These are phyloP conservation scores for Russula emetica DNA, from an alignment of 768 basidiomycete species.

Conservation along the genomic window DNA sequence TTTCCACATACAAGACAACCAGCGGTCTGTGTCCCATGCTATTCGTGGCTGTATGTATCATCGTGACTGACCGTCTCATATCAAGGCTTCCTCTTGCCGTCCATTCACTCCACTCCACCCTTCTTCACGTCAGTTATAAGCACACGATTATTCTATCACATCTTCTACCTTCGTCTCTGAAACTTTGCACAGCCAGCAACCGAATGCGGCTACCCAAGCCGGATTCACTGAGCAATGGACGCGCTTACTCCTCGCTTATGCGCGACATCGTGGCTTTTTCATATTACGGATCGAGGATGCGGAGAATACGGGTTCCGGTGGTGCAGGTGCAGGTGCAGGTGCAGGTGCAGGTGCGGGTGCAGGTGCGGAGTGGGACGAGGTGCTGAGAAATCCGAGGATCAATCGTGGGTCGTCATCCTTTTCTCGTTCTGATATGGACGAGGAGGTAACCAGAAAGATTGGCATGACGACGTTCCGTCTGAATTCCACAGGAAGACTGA, in stretches of 20 bases:
- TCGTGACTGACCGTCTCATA: background rate
- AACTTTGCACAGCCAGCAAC: conserved; percentile 59
- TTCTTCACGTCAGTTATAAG: conserved; percentile 72
- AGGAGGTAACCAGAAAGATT: background rate
- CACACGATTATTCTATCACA: background rate
- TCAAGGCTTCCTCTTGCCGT: conserved; percentile 71
- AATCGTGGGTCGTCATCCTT: conserved; percentile 50
- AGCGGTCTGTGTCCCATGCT: conserved; percentile 8
- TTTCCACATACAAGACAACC: conserved; percentile 15
- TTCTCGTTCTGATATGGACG: background rate
- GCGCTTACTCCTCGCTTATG: conserved; percentile 71
- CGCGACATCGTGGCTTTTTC: conserved; percentile 64
- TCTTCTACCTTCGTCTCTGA: conserved; percentile 11
- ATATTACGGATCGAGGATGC: conserved; percentile 67
- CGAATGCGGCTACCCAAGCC: conserved; percentile 60
- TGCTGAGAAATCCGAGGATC: conserved; percentile 71
- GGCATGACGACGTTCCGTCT: background rate
- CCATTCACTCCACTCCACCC: conserved; percentile 76
- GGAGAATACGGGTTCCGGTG: conserved; percentile 50
- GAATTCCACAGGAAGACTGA: conserved; percentile 48
- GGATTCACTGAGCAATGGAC: conserved; percentile 68
- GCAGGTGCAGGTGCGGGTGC: too few species aligned
- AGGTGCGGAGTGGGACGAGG: conserved; percentile 68
- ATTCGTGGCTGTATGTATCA: background rate
- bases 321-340: too few species aligned